Evolutionary conservation across 2,329 filamentous ascomycete genomes (phyloP).

Genomic region (Calonectria montana): DNA sequence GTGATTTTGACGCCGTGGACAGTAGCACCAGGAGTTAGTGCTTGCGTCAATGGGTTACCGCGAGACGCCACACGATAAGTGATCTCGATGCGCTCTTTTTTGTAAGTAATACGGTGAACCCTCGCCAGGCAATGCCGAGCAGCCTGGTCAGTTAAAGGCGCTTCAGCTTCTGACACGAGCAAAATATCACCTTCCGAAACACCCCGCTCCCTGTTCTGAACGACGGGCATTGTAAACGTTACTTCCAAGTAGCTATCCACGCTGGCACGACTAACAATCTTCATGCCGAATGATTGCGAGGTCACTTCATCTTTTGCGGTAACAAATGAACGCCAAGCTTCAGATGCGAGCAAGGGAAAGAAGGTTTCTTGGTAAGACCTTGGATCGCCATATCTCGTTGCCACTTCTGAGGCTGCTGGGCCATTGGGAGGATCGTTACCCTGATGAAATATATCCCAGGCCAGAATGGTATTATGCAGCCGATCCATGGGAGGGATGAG

Average conservation of each 20-base stretch:
- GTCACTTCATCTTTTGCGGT: conserved; percentile 89
- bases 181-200: conserved; percentile 90
- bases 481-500: conserved; percentile 88
- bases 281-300: conserved; percentile 85
- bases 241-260: conserved; percentile 96
- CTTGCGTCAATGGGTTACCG: conserved; percentile 69
- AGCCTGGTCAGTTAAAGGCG: conserved; percentile 73
- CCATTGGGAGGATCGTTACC: conserved; percentile 87
- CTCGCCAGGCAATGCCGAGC: conserved; percentile 88
- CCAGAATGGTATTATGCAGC: conserved; percentile 86
- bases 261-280: conserved; percentile 86
- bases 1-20: conserved; percentile 86
- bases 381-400: conserved; percentile 81
- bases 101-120: conserved; percentile 82
- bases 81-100: conserved; percentile 84
- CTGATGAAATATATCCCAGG: conserved; percentile 94
- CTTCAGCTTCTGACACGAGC: conserved; percentile 79
- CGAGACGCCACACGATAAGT: conserved; percentile 83
- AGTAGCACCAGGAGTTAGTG: conserved; percentile 75
- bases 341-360: conserved; percentile 87
- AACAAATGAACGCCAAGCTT: conserved; percentile 96
- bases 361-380: conserved; percentile 89
- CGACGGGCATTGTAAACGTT: conserved; percentile 81
- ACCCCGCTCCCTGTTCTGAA: conserved; percentile 76
- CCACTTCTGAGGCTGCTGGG: conserved; percentile 79